These are phyloP conservation scores for Coriaria nepalensis DNA, from an alignment of 306 rosid species.

Conservation along the genomic window DNA sequence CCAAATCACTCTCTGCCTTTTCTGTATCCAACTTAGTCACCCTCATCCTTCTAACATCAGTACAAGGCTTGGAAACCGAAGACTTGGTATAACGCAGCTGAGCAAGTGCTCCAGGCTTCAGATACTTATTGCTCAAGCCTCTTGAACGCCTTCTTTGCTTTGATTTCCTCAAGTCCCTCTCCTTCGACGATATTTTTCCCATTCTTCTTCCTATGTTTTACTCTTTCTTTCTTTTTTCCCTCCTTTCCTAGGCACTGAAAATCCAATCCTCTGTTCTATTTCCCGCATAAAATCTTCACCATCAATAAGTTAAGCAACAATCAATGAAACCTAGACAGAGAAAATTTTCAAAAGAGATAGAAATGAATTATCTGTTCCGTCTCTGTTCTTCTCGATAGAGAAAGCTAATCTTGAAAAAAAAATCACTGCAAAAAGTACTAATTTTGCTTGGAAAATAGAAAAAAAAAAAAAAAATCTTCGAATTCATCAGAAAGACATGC, in stretches of 20 bases:
- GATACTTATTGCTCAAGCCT: slow-evolving; percentile 39
- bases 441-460: too few relatives aligned
- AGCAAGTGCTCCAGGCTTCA: slow-evolving; percentile 80
- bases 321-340: slow-evolving; percentile 13
- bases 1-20: slow-evolving; percentile 18
- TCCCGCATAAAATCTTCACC: slow-evolving; percentile 3
- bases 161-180: slow-evolving; percentile 27
- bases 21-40: slow-evolving; percentile 33
- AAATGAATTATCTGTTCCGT: neutral
- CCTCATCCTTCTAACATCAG: slow-evolving; percentile 53
- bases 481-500: neutral
- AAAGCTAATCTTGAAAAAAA: too few relatives aligned
- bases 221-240: neutral
- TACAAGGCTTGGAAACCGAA: slow-evolving; percentile 34
- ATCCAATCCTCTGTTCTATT: neutral
- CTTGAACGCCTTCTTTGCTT: slow-evolving; percentile 35
- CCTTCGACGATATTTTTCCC: slow-evolving; percentile 58
- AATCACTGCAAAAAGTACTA: too few relatives aligned
- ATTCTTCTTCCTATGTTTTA: slow-evolving; percentile 12
- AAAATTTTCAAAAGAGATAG: neutral
- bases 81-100: slow-evolving; percentile 56
- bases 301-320: slow-evolving; percentile 5
- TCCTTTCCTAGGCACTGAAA: slow-evolving; percentile 1
- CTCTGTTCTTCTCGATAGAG: neutral
- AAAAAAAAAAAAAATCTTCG: neutral